phyloP scores from a whole-genome alignment of 2,329 filamentous ascomycete genomes.

The Aspergillus tubingensis region DNA sequence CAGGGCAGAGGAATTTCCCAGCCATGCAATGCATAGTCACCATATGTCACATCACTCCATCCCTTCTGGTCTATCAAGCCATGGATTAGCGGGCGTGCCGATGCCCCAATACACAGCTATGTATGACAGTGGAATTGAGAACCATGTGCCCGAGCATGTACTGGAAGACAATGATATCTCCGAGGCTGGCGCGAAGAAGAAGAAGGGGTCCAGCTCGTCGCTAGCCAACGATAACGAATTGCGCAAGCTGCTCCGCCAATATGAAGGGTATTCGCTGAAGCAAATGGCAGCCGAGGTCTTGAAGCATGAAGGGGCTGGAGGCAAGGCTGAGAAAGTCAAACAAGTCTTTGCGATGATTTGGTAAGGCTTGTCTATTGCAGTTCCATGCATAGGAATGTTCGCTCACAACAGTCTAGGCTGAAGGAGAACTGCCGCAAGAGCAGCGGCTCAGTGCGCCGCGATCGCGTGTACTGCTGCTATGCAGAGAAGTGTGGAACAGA shows the following conservation, averaged over 20 bases:
- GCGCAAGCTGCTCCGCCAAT: conserved; percentile 49
- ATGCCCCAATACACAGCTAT: conserved; percentile 41
- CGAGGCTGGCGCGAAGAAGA: conserved; percentile 46
- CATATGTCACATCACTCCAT: conserved; percentile 39
- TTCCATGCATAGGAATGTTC: not conserved
- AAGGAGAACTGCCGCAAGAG: conserved; percentile 51
- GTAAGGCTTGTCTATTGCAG: conserved; percentile 34
- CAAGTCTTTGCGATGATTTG: conserved; percentile 56
- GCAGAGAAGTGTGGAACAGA: conserved; percentile 90
- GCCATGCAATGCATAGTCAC: conserved; percentile 38
- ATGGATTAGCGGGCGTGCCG: conserved; percentile 34
- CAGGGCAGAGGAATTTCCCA: conserved; percentile 42
- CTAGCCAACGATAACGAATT: conserved; percentile 53
- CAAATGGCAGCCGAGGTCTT: conserved; percentile 53
- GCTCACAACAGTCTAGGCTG: conserved; percentile 39
- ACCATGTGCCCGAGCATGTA: conserved; percentile 43
- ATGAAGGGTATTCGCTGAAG: conserved; percentile 47
- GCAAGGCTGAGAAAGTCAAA: conserved; percentile 54
- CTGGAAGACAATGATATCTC: conserved; percentile 47
- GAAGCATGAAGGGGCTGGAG: conserved; percentile 51
- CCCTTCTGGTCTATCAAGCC: conserved; percentile 37
- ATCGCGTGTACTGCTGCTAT: conserved; percentile 93
- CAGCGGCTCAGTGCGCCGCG: conserved; percentile 75
- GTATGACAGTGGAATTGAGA: conserved; percentile 46
- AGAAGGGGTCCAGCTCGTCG: conserved; percentile 50